These are phyloP conservation scores for Tetrastigma voinierianum DNA, from an alignment of 164 flowering plant genomes.

Conservation along the genomic window DNA sequence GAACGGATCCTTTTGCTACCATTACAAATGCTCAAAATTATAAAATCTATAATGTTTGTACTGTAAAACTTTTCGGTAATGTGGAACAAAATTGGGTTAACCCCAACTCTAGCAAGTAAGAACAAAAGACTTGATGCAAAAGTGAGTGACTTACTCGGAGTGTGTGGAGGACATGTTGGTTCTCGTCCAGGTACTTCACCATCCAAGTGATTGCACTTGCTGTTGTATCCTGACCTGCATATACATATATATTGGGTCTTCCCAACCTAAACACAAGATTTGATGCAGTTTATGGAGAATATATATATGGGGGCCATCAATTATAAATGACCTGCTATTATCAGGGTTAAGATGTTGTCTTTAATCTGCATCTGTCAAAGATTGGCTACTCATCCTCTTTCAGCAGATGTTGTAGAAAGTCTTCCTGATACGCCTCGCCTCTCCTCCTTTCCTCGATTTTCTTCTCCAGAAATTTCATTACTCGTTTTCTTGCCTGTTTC, in stretches of 20 bases:
- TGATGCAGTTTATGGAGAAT: no score
- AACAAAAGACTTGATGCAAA: no score
- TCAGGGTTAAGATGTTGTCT: constrained; percentile 66
- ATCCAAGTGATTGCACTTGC: constrained; percentile 82
- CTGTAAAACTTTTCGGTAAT: no score
- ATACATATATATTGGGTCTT: neutral
- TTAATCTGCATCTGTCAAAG: constrained; percentile 45
- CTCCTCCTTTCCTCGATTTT: constrained; percentile 34
- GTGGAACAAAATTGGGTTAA: no score
- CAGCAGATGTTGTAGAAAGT: constrained; percentile 44
- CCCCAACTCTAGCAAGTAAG: no score
- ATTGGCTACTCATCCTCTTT: constrained; percentile 6
- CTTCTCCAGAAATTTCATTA: constrained; percentile 35
- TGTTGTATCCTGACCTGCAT: constrained; percentile 64
- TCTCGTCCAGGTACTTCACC: constrained; percentile 72
- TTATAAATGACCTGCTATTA: constrained; percentile 54
- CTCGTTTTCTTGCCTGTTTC: constrained; percentile 45
- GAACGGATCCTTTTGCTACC: no score
- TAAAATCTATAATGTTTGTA: no score
- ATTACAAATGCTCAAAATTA: no score
- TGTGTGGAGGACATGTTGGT: constrained; percentile 38
- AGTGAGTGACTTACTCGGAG: constrained; percentile 32
- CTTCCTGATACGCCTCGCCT: constrained; percentile 24
- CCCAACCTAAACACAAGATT: neutral
- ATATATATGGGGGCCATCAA: neutral